Percentiles rank a stretch among this genome's conserved stretches.
These are phyloP conservation scores for Dioszegia hungarica DNA, from an alignment of 768 basidiomycete species.

Conservation along the genomic window DNA sequence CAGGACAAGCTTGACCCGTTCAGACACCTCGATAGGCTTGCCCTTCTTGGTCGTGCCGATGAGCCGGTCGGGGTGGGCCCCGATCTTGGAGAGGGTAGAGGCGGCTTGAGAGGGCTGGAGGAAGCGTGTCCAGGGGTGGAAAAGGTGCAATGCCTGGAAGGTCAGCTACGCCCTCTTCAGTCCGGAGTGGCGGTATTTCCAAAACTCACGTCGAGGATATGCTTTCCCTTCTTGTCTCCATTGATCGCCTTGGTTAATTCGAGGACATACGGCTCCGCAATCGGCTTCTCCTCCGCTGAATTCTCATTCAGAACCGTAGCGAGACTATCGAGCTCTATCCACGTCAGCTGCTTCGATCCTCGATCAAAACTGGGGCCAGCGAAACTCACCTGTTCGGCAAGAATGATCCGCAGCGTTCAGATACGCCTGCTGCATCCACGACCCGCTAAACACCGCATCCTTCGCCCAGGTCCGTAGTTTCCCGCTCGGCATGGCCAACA, in stretches of 20 bases:
- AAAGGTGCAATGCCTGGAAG: constrained; percentile 17
- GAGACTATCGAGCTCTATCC: constrained; percentile 2
- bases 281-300: background rate
- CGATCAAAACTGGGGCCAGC: background rate
- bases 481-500: background rate
- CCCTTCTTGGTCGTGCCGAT: background rate
- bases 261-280: constrained; percentile 10
- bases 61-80: constrained; percentile 11
- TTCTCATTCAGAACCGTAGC: background rate
- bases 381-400: constrained; percentile 1
- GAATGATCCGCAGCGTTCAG: background rate
- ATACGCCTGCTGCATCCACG: constrained; percentile 5
- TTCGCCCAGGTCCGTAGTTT: background rate
- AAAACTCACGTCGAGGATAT: constrained; percentile 14
- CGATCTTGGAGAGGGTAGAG: constrained; percentile 3
- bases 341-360: background rate
- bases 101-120: constrained; percentile 7
- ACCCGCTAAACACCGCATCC: constrained; percentile 1
- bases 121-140: constrained; percentile 33
- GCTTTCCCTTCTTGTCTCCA: constrained; percentile 22
- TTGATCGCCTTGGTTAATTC: constrained; percentile 2
- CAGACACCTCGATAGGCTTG: background rate
- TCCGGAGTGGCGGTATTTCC: background rate
- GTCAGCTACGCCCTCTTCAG: background rate
- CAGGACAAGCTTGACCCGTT: constrained; percentile 10